Evolutionary conservation across 371 early-diverging fungal genomes (phyloP), one percentile per base, ranked within the genome.

Genomic region (Dentiscutata heterogama): DNA sequence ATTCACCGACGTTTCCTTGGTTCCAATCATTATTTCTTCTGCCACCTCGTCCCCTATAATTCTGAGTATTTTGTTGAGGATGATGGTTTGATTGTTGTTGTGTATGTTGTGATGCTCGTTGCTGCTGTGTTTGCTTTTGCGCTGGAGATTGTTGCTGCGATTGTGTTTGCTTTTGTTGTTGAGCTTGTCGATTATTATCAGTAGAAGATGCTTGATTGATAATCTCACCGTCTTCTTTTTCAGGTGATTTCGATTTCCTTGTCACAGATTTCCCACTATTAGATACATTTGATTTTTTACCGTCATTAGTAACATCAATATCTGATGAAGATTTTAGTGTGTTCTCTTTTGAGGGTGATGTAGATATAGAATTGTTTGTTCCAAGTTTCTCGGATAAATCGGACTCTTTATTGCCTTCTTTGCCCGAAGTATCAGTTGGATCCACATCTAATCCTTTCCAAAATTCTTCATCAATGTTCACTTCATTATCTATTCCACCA

Each of bases 151-250:
- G 70, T 31, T 35, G 70, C 22, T n/a, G 22, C 35, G 35, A 22
- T 42, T n/a, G 22, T 50, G 35, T 39, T 42, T 70, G 35, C 8
- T 70, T 35, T 42, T 35, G 42, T 70, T 70, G 70, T 22, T 68
- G 70, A 22, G 35, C 22, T 42, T 13, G 22, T 42, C 22, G 20
- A 35, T 29, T 35, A 18, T 29, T 70, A 3, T 35, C 46, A 2
- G 70, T 14, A 46, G 70, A 35, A 13, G 70, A n/a, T 4, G 70
- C 3, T 39, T 18, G 5, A n/a, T 35, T 70, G 2, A 22, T 8
- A 46, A 70, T 70, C 46, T 70, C 70, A 3, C 70, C 70, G 22
- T 70, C 70, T 70, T 70, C 70, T 70, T 70, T 70, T 25, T 70
- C 70, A 8, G 70, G 70, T 13, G 70, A 70, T 46, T 70, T 70